Conservation (phyloP, 2,329 filamentous ascomycete genomes). For the Trichophyton benhamiae region DNA sequence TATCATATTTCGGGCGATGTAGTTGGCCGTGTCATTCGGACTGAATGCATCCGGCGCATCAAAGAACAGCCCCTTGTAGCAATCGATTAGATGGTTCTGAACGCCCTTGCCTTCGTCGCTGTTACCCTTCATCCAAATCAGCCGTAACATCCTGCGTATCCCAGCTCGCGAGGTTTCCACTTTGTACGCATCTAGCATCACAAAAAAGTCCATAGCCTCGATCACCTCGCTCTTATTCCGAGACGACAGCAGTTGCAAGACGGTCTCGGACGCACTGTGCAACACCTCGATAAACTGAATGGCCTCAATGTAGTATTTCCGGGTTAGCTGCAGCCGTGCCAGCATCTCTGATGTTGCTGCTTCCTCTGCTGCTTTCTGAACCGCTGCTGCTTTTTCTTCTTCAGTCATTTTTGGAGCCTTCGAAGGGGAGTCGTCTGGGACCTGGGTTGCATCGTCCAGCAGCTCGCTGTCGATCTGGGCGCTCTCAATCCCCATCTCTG, state of each 20-base stretch:
- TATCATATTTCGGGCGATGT: slow-evolving; percentile 96
- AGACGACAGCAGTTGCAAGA: slow-evolving; percentile 80
- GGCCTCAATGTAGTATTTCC: slow-evolving; percentile 85
- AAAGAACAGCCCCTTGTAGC: slow-evolving; percentile 91
- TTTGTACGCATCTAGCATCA: slow-evolving; percentile 89
- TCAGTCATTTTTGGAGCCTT: slow-evolving; percentile 61
- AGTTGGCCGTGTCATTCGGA: slow-evolving; percentile 83
- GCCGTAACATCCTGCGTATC: slow-evolving; percentile 84
- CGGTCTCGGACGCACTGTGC: slow-evolving; percentile 64
- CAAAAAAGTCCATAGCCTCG: slow-evolving; percentile 97
- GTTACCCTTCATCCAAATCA: slow-evolving; percentile 99
- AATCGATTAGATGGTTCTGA: slow-evolving; percentile 91
- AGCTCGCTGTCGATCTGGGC: slow-evolving; percentile 66
- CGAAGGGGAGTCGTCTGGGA: slow-evolving; percentile 53
- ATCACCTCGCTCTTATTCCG: slow-evolving; percentile 98
- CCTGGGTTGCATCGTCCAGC: slow-evolving; percentile 76
- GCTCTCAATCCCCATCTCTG: slow-evolving; percentile 47
- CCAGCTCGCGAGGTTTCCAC: slow-evolving; percentile 85
- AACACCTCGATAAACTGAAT: slow-evolving; percentile 87
- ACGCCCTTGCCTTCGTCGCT: slow-evolving; percentile 98
- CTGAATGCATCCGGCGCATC: slow-evolving; percentile 83
- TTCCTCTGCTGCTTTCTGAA: slow-evolving; percentile 72
- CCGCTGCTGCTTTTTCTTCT: slow-evolving; percentile 59
- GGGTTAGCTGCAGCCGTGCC: slow-evolving; percentile 73
- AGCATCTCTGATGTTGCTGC: slow-evolving; percentile 81